Conservation (phyloP, 352 stramenopile genomes). For the Phytopythium litorale region DNA sequence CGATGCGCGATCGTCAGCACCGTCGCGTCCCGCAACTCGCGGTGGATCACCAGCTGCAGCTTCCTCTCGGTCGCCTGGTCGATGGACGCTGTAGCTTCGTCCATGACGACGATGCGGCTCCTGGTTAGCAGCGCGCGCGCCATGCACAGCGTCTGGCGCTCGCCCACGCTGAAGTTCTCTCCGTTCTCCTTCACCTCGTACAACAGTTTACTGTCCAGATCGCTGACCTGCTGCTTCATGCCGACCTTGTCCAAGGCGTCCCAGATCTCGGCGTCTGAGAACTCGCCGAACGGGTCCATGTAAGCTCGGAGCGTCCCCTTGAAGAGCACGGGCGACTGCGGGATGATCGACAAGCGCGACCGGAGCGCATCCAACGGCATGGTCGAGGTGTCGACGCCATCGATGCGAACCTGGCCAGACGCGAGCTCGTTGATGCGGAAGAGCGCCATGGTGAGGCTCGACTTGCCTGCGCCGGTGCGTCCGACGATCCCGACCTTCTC, state of each 20-base stretch:
- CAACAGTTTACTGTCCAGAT: constrained; percentile 7
- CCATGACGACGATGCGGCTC: constrained; percentile 89
- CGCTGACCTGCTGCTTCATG: constrained; percentile 30
- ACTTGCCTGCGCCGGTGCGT: constrained; percentile 84
- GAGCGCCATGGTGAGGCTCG: constrained; percentile 74
- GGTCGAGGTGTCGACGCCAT: constrained; percentile 34
- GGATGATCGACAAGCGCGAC: constrained; percentile 41
- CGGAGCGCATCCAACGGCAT: constrained; percentile 25
- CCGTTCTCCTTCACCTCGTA: constrained; percentile 47
- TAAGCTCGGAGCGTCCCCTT: constrained; percentile 82
- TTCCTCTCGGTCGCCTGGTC: constrained; percentile 52
- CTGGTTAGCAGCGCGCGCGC: constrained; percentile 86
- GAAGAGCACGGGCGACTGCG: constrained; percentile 89
- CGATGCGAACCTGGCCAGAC: constrained; percentile 28
- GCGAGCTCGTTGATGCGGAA: constrained; percentile 87
- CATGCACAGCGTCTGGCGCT: constrained; percentile 92
- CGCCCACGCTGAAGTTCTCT: constrained; percentile 43
- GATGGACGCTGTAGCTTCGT: constrained; percentile 89
- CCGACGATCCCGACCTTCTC: constrained; percentile 86
- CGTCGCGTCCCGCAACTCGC: constrained; percentile 86
- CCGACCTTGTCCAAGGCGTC: constrained; percentile 47
- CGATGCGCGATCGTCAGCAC: constrained; percentile 93
- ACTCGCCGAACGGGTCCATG: constrained; percentile 84
- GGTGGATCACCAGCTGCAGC: constrained; percentile 58
- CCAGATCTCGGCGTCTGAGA: constrained; percentile 58